Conservation (phyloP, 2,329 filamentous ascomycete genomes). For the Pseudogymnoascus sp. region DNA sequence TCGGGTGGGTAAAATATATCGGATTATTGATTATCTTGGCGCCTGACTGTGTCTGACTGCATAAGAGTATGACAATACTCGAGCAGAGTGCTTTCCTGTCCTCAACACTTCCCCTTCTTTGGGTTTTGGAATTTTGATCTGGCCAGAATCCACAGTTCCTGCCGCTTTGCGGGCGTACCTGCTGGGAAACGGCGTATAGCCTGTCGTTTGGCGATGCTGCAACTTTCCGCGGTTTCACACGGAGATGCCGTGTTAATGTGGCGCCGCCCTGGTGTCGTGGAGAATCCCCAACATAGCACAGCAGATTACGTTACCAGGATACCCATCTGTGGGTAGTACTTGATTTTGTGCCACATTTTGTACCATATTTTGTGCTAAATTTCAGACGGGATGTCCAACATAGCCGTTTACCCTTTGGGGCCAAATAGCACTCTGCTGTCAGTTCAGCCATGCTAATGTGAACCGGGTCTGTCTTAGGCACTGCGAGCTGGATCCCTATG, state of each 20-base stretch:
- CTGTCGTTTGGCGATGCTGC: constrained; percentile 2
- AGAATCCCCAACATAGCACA: neutral
- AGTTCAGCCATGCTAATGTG: neutral
- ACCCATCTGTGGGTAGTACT: neutral
- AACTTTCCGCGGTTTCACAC: neutral
- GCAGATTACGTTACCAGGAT: neutral
- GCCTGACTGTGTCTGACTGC: neutral
- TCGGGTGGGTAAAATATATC: neutral
- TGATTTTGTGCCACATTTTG: neutral
- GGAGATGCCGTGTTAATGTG: neutral
- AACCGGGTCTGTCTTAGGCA: neutral
- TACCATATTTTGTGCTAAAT: neutral
- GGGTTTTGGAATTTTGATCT: neutral
- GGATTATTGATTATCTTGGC: neutral
- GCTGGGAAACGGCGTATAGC: neutral
- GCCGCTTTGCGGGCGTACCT: neutral
- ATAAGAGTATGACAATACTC: neutral
- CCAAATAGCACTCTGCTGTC: neutral
- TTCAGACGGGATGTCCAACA: neutral
- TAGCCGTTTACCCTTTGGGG: neutral
- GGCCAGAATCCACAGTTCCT: constrained; percentile 1
- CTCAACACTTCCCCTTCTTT: neutral
- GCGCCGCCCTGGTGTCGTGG: neutral
- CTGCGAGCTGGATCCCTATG: neutral
- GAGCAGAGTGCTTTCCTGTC: neutral